These are phyloP conservation scores for Akebia trifoliata DNA, from an alignment of 164 flowering plant species.

Conservation along the genomic window DNA sequence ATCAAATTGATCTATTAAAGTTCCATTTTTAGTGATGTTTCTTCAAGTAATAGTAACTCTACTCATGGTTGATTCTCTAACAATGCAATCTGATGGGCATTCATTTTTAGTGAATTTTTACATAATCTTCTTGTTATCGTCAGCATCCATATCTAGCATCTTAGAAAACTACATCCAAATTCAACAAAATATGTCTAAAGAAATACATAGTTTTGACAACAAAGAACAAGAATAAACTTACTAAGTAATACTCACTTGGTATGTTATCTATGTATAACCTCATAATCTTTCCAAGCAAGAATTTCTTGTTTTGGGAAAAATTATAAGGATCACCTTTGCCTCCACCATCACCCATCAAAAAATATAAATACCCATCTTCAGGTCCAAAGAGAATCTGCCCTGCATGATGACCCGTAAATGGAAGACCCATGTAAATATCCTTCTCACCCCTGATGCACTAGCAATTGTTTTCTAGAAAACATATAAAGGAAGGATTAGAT, in stretches of 20 bases:
- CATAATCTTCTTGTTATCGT: too few relatives aligned
- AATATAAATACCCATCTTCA: constrained; percentile 74
- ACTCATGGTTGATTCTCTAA: too few relatives aligned
- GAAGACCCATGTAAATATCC: constrained; percentile 95
- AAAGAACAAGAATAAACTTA: not conserved
- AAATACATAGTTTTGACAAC: not conserved
- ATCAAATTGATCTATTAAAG: too few relatives aligned
- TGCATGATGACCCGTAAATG: constrained; percentile 77
- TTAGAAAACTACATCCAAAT: too few relatives aligned
- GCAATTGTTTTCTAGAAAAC: constrained; percentile 58
- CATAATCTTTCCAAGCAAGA: constrained; percentile 91
- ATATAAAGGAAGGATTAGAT: constrained; percentile 7
- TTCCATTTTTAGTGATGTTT: too few relatives aligned
- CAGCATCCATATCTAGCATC: too few relatives aligned
- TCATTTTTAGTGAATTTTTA: too few relatives aligned
- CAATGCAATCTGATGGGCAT: too few relatives aligned
- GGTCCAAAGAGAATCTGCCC: constrained; percentile 96
- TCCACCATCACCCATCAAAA: constrained; percentile 98
- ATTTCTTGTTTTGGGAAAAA: constrained; percentile 84
- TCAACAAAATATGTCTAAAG: too few relatives aligned
- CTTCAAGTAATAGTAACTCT: too few relatives aligned
- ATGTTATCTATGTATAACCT: constrained; percentile 71
- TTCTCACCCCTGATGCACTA: constrained; percentile 70
- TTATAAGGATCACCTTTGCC: constrained; percentile 66
- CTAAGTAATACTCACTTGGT: constrained; percentile 52